Conservation (phyloP, 768 basidiomycete genomes). For the Suillus weaverae region DNA sequence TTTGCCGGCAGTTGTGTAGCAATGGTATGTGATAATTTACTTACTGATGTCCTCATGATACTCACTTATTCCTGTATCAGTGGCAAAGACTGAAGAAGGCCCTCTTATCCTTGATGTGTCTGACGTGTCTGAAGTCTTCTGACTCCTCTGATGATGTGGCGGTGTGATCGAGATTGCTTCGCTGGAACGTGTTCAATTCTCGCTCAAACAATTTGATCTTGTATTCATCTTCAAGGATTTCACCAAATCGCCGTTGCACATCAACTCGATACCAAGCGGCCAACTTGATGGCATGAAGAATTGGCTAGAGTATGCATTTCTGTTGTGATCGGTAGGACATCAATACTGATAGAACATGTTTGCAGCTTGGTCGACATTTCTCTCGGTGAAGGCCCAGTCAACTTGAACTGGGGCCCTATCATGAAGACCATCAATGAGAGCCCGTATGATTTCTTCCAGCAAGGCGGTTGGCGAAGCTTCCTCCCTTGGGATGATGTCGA, state of each 20-base stretch:
- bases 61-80: too few species aligned
- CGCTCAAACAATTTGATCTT: constrained; percentile 94
- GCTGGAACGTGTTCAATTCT: constrained; percentile 94
- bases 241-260: constrained; percentile 86
- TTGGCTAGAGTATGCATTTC: constrained; percentile 85
- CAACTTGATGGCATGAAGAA: constrained; percentile 98
- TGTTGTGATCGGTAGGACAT: neutral
- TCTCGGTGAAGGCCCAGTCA: constrained; percentile 93
- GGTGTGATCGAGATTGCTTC: constrained; percentile 97
- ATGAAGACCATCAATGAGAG: constrained; percentile 99
- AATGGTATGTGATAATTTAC: too few species aligned
- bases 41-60: too few species aligned
- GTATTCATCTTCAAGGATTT: constrained; percentile 98
- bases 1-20: too few species aligned
- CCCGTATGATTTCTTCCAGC: constrained; percentile 92
- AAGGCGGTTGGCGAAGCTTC: constrained; percentile 95
- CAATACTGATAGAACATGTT: constrained; percentile 7
- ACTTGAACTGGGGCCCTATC: constrained; percentile 96
- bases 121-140: too few species aligned
- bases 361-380: constrained; percentile 94
- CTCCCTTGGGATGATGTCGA: constrained; percentile 70
- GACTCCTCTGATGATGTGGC: too few species aligned
- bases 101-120: too few species aligned
- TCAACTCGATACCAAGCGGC: constrained; percentile 90
- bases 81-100: too few species aligned